Base-by-base conservation (phyloP, 1,284 basidiomycete species). In the Naganishia albida region DNA sequence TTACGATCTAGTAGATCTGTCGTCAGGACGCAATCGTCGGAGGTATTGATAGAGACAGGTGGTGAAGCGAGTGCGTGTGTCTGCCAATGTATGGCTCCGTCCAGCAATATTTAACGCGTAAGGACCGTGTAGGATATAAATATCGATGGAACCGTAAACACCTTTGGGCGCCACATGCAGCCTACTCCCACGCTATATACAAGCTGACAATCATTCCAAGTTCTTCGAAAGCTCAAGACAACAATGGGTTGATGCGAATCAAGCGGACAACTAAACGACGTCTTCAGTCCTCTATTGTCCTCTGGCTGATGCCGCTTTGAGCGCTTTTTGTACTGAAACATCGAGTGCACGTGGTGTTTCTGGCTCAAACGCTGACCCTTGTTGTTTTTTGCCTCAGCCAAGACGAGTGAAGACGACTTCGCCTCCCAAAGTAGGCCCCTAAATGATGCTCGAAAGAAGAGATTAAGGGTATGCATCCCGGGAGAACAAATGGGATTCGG, bases 381-480 rank as follows among this genome's bases (percentile, higher is more conserved):
- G 84, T 86, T 0, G 88, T 86, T 0, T 88, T 98, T 82, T 91
- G 91, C 75, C 99, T 96, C 82, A 99, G 96, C 95, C 80, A 99
- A 78, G 95, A 99, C 79, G n/a, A n/a, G n/a, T n/a, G n/a, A n/a
- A n/a, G n/a, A n/a, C n/a, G n/a, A n/a, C n/a, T n/a, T n/a, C n/a
- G n/a, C n/a, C n/a, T n/a, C n/a, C 10, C 34, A 10, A 34, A 10
- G 34, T 10, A 34, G 10, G 34, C 10, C 82, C 99, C 23, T 99
- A 96, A 75, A 95, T 99, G 75, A 93, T 99, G 52, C 99, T 94
- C 81, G 16, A 43, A 43, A 15, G 42, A 18, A 43, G 42, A 20
- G 42, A 43, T 15, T 7, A 6, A 43, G 42, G 42, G 16, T 15
- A 43, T 6, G 16, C 7, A 20, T 20, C 42, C 13, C 42, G 6